Base-by-base conservation (phyloP, 2,329 filamentous ascomycete species). In the Geoglossum cookeanum region DNA sequence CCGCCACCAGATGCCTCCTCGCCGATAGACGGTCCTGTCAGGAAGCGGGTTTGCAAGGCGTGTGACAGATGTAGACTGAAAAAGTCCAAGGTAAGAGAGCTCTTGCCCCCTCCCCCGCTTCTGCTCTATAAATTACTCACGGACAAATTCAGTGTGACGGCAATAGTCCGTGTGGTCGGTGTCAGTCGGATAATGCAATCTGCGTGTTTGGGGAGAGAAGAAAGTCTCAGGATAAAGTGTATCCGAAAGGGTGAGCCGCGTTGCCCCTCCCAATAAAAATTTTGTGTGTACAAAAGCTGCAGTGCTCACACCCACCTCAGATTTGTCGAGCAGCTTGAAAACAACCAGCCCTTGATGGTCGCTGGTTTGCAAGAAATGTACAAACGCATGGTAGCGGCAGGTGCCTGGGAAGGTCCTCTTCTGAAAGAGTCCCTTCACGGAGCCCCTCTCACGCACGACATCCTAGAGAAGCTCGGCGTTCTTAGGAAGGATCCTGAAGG, bases 301-400 rank as follows among this genome's bases (percentile, higher is more conserved):
- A 2, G 22, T 22, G 22, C 22, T 22, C 22, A 22, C 22, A 22
- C 22, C 22, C 9, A 5, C 9, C 49, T 13, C 58, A 81, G 78
- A 61, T 81, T 80, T 60, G 79, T 83, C 33, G 80, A 83, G 66
- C 81, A 82, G 78, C 74, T 83, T 55, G 80, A 83, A 64, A 78
- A 81, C 64, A 79, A 83, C 70, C 80, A 83, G 66, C 67, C 70
- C 22, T 79, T 81, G 69, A 71, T 83, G 4, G 79, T 83, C 33
- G 70, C 76, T 57, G 80, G 78, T 48, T 72, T 83, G 4, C 78
- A 80, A 64, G 77, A 80, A 65, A 69, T 82, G 51, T 83, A 83
- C 66, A 73, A 71, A 60, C 72, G 76, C 56, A 65, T 75, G 35
- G 68, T 72, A 35, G 71, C 71, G 45, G 75, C 75, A 48, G 72